Base-by-base conservation (phyloP, 2,329 filamentous ascomycete genomes). In the Colletotrichum orbiculare region DNA sequence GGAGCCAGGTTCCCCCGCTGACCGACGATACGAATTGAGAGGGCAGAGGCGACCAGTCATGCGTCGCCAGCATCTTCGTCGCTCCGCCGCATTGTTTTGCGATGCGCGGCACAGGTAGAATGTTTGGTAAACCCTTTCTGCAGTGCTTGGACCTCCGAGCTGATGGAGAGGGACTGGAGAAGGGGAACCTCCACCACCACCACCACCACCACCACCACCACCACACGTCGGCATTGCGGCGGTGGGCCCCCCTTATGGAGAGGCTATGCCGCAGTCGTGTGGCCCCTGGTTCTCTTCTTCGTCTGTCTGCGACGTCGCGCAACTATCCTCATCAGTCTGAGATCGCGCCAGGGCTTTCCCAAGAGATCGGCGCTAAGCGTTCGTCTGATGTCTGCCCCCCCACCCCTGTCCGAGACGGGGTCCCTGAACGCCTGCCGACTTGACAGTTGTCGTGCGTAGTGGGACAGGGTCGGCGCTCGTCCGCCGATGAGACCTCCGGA, bases 241-340 rank as follows among this genome's bases (percentile, higher is more conserved):
- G 17, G 58, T 63, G 63, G 63, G 58, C 63, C 63, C 42, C 10
- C 25, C 25, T 25, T 49, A 33, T 13, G 9, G 9, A 50, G 34
- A 60, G 60, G 47, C 53, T 58, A 55, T 64, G 59, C 63, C 37
- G 8, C 25, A 48, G 35, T 25, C 25, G 25, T 25, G 25, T 56
- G 42, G 42, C 60, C 60, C 60, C 50, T 64, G 48, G 25, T 5
- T 25, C 25, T 25, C 55, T 17, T 43, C 42, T 25, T 47, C 13
- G 37, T 56, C 41, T 66, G 46, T 66, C 64, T 59, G 64, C 60
- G 60, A 66, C 64, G 49, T 66, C 52, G 58, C 43, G 46, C 53
- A 58, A 12, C 55, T 12, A 1, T 25, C 50, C 37, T 25, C 38
- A 46, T 52, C 46, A 11, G 46, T 62, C 41, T 45, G 17, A 55